Evolutionary conservation across 1,284 basidiomycete species (phyloP), one percentile per base, ranked within the genome.

Genomic region (Ceratobasidium sp.): DNA sequence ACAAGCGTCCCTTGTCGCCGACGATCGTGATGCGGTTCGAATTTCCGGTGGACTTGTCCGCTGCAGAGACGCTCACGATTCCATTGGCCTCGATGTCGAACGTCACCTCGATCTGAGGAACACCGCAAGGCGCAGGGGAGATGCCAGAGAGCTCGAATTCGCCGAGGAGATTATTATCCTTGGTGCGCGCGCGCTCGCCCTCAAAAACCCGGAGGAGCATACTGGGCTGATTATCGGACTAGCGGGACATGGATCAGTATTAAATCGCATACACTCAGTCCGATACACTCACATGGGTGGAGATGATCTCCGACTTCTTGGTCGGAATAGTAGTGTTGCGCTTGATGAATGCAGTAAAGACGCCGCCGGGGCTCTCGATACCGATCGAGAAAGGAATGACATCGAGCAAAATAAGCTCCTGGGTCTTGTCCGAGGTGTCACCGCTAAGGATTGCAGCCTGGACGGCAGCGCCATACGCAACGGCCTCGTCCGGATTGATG

Each of bases 21-120:
- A 95, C 97, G 88, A 98, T 98, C 82, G 96, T 98, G 87, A 98
- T 98, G 83, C 93, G 93, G 87, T 94, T 95, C 78, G 94, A 95
- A 87, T 98, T 98, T 83, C 98, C 97, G 81, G 97, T 98, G 44
- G 96, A 97, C 91, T 98, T 99, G 88, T 99, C 97, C 78, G 94
- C 89, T 52, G 97, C 97, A 66, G 94, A 96, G 83, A 99, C 97
- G 87, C 98, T 98, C 82, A 99, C 86, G 86, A 98, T 98, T 89
- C 95, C 96, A 88, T 98, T 98, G 85, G 97, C 97, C 84, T 99
- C 97, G 80, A 99, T 96, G 83, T 99, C 97, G 88, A 99, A 99
- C 79, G 96, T 97, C 86, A 98, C 96, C 87, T 98, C 97, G 83
- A 99, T 91, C 85, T 99, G 97, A 83, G 97, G 96, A 82, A 98